Conservation (phyloP, 768 basidiomycete genomes). For the Hypholoma fasciculare region DNA sequence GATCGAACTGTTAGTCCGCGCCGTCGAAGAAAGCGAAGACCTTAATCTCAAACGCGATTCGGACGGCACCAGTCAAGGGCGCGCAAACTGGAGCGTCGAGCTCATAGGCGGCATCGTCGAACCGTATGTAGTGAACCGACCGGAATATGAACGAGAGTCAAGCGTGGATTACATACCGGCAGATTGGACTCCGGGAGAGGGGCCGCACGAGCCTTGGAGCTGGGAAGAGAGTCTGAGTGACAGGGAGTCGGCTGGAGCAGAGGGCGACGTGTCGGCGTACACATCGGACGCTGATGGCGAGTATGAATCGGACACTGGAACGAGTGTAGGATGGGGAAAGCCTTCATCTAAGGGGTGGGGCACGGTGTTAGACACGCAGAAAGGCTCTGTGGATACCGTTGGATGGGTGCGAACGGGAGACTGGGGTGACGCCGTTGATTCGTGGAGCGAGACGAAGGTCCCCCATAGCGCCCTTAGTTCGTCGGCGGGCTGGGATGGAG, state of each 20-base stretch:
- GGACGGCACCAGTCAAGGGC: slow-evolving; percentile 29
- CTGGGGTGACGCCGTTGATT: slow-evolving; percentile 13
- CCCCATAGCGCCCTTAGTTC: slow-evolving; percentile 30
- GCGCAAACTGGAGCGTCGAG: slow-evolving; percentile 44
- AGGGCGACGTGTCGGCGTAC: slow-evolving; percentile 28
- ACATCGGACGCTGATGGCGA: slow-evolving; percentile 35
- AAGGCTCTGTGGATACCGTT: slow-evolving; percentile 7
- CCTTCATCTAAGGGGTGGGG: slow-evolving; percentile 11
- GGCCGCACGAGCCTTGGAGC: slow-evolving; percentile 22
- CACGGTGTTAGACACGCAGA: slow-evolving; percentile 1
- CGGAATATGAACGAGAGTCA: slow-evolving; percentile 25
- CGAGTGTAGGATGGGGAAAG: slow-evolving; percentile 17
- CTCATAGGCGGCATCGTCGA: slow-evolving; percentile 37
- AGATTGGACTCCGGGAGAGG: slow-evolving; percentile 46
- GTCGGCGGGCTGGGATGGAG: slow-evolving; percentile 45
- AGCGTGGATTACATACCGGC: slow-evolving; percentile 42
- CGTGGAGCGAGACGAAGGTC: background rate
- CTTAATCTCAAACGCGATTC: slow-evolving; percentile 38
- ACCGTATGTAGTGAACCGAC: slow-evolving; percentile 26
- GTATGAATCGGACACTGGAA: slow-evolving; percentile 24
- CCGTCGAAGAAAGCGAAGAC: slow-evolving; percentile 42
- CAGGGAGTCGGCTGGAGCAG: slow-evolving; percentile 35
- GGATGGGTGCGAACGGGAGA: slow-evolving; percentile 14
- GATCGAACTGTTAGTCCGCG: slow-evolving; percentile 53
- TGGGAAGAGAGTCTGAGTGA: slow-evolving; percentile 17